These are phyloP conservation scores for Zygoascus hellenicus DNA, from an alignment of 1,139 yeast genomes.

Conservation along the genomic window DNA sequence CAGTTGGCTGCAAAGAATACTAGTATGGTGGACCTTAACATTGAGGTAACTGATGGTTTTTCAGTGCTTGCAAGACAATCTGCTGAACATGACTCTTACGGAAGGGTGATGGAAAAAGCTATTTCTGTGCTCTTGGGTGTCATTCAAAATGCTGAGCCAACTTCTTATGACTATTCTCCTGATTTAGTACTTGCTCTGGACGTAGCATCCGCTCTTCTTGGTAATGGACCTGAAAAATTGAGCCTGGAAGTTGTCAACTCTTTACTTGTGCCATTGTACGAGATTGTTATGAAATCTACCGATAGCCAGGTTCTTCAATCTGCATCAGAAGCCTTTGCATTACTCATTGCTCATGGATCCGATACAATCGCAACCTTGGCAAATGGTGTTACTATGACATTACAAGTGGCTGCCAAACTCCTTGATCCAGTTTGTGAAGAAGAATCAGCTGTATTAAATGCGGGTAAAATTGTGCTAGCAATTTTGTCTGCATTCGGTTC, in stretches of 20 bases:
- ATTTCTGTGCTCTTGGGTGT: constrained; percentile 29
- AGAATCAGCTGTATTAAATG: constrained; percentile 70
- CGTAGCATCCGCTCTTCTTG: constrained; percentile 53
- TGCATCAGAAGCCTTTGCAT: constrained; percentile 69
- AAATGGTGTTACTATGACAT: constrained; percentile 48
- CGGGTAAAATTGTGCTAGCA: constrained; percentile 38
- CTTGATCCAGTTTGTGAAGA: constrained; percentile 70
- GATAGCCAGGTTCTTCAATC: constrained; percentile 79
- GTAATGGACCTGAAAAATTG: constrained; percentile 41
- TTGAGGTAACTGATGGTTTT: constrained; percentile 58
- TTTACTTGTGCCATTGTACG: constrained; percentile 48
- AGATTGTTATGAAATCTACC: constrained; percentile 48
- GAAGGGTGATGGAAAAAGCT: constrained; percentile 44
- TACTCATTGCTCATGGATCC: constrained; percentile 47
- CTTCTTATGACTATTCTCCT: constrained; percentile 35
- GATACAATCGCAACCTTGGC: constrained; percentile 25
- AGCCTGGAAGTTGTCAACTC: constrained; percentile 46
- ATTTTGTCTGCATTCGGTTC: constrained; percentile 54
- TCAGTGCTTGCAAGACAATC: constrained; percentile 50
- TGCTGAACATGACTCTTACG: constrained; percentile 36
- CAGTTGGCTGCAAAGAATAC: constrained; percentile 67
- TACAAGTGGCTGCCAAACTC: constrained; percentile 61
- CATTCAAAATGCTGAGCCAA: constrained; percentile 32
- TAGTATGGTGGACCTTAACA: constrained; percentile 59
- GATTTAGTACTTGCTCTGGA: constrained; percentile 64